Conservation (phyloP, 2,329 filamentous ascomycete species). For the Cladosporium austrohemisphaericum region DNA sequence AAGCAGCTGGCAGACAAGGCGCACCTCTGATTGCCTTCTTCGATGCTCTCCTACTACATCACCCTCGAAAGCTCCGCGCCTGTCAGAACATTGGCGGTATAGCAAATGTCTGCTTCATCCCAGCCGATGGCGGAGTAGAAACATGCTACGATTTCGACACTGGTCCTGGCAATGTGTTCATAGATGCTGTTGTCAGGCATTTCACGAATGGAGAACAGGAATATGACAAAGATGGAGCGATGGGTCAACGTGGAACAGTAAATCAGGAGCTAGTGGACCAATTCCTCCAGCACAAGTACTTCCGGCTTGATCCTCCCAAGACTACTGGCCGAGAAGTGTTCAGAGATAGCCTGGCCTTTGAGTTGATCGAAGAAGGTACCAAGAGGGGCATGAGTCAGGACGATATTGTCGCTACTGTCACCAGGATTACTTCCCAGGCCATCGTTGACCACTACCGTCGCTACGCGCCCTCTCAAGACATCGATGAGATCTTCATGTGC, state of each 20-base stretch:
- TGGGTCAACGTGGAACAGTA: slow-evolving; percentile 29
- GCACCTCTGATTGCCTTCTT: slow-evolving; percentile 57
- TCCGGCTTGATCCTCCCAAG: slow-evolving; percentile 50
- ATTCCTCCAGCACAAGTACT: slow-evolving; percentile 45
- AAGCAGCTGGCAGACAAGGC: slow-evolving; percentile 54
- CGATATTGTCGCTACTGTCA: slow-evolving; percentile 57
- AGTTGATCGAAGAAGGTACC: slow-evolving; percentile 48
- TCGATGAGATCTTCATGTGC: slow-evolving; percentile 59
- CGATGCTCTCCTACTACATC: slow-evolving; percentile 54
- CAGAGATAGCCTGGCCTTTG: slow-evolving; percentile 53
- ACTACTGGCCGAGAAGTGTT: slow-evolving; percentile 60
- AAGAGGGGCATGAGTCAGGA: slow-evolving; percentile 44
- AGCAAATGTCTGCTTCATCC: slow-evolving; percentile 59
- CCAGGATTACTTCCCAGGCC: slow-evolving; percentile 56
- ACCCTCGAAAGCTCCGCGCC: slow-evolving; percentile 54
- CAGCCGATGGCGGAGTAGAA: slow-evolving; percentile 30
- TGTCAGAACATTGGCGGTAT: slow-evolving; percentile 62
- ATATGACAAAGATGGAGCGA: slow-evolving; percentile 32
- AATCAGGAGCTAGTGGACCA: slow-evolving; percentile 32
- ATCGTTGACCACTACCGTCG: slow-evolving; percentile 51
- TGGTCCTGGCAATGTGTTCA: slow-evolving; percentile 34
- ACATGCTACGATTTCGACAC: slow-evolving; percentile 32
- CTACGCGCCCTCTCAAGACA: slow-evolving; percentile 46
- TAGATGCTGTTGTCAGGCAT: slow-evolving; percentile 30
- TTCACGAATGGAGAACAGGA: slow-evolving; percentile 31